phyloP scores from a whole-genome alignment of 257 asterid species.

The Solanum lycopersicoides region DNA sequence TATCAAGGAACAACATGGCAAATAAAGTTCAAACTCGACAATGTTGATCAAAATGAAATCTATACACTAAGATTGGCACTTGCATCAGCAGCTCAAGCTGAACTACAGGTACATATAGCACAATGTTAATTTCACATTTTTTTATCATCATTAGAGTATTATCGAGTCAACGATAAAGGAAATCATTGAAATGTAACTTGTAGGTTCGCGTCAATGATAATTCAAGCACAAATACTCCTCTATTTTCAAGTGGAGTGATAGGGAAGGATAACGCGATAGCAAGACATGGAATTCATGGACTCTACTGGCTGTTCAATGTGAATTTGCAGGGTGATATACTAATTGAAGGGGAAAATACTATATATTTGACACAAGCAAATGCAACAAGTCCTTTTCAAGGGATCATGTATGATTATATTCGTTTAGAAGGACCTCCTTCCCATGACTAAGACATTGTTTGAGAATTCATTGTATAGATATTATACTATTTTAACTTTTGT shows the following conservation, averaged over 20 bases:
- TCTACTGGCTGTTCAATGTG: constrained; percentile 44
- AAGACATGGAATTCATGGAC: constrained; percentile 79
- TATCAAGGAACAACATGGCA: constrained; percentile 64
- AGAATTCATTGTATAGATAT: not conserved
- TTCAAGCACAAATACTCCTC: constrained; percentile 27
- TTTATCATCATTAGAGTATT: not conserved
- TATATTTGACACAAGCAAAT: constrained; percentile 9
- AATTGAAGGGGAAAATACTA: constrained; percentile 1
- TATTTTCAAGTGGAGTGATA: constrained; percentile 43
- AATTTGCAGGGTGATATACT: constrained; percentile 26
- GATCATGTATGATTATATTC: constrained; percentile 17
- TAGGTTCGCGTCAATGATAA: constrained; percentile 54
- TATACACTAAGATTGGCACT: constrained; percentile 60
- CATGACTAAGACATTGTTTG: not conserved
- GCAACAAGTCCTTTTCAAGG: constrained; percentile 5
- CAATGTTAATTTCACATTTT: not conserved
- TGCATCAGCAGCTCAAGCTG: constrained; percentile 50
- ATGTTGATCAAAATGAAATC: constrained; percentile 13
- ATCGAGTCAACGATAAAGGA: not conserved
- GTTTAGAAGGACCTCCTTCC: constrained; percentile 13
- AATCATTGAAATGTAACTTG: not conserved
- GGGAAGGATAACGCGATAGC: constrained; percentile 66
- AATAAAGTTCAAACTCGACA: constrained; percentile 32
- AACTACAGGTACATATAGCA: constrained; percentile 33
- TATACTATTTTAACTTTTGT: not conserved